Base-by-base conservation (phyloP, 495 filamentous ascomycete genomes). In the Daldinia bambusicola region DNA sequence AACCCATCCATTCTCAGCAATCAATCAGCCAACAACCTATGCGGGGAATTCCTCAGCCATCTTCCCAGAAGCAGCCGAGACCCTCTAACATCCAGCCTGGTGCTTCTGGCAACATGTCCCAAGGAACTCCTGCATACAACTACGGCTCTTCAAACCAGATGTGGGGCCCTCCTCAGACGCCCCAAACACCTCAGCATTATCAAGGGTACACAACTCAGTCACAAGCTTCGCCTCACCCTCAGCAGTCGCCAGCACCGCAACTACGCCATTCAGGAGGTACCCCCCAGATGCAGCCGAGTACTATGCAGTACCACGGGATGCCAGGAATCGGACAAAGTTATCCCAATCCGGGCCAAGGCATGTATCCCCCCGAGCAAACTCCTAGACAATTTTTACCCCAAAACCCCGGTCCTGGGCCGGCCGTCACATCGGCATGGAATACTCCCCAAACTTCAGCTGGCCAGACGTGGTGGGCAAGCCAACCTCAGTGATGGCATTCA, bases 361-460 rank as follows among this genome's bases (percentile, higher is more conserved):
- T 90, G 75, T 89, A 89, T 65, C 79, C 82, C 50, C 78, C 83
- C 3, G 86, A 87, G 48, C 86, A 86, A 74, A 86, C 83, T 4
- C 84, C 87, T 18, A 86, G 88, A 43, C 88, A 90, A 72, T 90
- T 89, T 74, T 83, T 89, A 82, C 84, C 84, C 31, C 82, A 82
- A 38, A 80, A 77, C 60, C 74, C 79, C 8, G 74, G 78, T 0
- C 71, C 72, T 6, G 66, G 76, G 16, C 82, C 82, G 12, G 77
- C 82, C 4, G 80, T 80, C n/a, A 74, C 78, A 20, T 82, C 83
- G 41, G 71, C 76, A 12, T 84, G 82, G 82, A 78, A 79, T 30
- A 80, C 80, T 55, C 78, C 80, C 58, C 83, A 80, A 69, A 75
- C 67, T 7, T 57, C 68, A 16, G 71, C 78, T 40, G 75, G 77